A percentile compares a stretch with the other conserved stretches of the same genome.
Evolutionary conservation across 169 alveolate genomes (phyloP).

Genomic region (Cryptosporidium andersoni): DNA sequence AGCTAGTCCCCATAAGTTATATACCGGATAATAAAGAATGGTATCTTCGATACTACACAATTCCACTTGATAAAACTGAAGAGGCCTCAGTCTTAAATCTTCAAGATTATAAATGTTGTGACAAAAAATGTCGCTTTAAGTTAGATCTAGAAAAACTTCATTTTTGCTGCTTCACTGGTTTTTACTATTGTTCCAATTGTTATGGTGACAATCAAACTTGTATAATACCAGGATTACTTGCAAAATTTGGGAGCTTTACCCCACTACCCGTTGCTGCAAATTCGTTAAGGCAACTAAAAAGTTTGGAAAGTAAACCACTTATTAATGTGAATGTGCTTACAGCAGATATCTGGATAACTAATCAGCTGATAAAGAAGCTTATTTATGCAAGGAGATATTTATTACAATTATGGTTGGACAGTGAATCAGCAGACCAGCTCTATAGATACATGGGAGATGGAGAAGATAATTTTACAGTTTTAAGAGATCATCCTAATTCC

Average conservation of each 20-base stretch:
- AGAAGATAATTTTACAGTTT: too few species aligned
- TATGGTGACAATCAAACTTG: constrained; percentile 47
- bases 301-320: constrained; percentile 25
- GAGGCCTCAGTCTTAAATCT: constrained; percentile 20
- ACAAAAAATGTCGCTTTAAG: background rate
- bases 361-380: constrained; percentile 25
- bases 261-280: constrained; percentile 46
- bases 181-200: constrained; percentile 48
- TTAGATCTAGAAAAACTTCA: background rate
- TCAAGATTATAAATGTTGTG: constrained; percentile 30
- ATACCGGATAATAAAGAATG: constrained; percentile 13
- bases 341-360: constrained; percentile 62
- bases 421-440: background rate
- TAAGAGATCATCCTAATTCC: too few species aligned
- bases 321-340: constrained; percentile 37
- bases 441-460: too few species aligned
- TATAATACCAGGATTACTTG: constrained; percentile 48
- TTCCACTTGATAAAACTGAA: constrained; percentile 25
- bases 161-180: constrained; percentile 67
- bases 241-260: constrained; percentile 60
- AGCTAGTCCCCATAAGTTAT: too few species aligned
- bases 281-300: constrained; percentile 33
- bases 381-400: constrained; percentile 40
- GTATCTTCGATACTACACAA: constrained; percentile 17
- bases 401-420: background rate